Evolutionary conservation across 2,329 filamentous ascomycete species (phyloP), one percentile per base, ranked within the genome.

Genomic region (Rutstroemia sp.): DNA sequence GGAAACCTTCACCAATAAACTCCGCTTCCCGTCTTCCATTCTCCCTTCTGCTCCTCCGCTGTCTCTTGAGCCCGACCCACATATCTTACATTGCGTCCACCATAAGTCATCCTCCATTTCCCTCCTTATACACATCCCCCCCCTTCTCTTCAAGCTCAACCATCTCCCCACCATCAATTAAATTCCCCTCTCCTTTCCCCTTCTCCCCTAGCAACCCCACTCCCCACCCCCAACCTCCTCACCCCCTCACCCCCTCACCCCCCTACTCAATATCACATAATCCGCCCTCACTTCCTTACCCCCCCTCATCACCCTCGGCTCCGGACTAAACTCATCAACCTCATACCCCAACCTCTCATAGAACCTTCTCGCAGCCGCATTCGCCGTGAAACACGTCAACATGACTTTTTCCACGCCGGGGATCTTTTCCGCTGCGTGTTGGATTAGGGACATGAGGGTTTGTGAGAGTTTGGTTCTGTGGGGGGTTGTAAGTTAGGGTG

Each of bases 351-450:
- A 68, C 58, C 74, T 78, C 48, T 74, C 69, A 69, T 91, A 91
- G 63, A 89, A 86, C 2, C 62, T 66, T 42, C 79, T 71, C 0
- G 79, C 87, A 2, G 70, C 70, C 34, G 70, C 61, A 65, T 91
- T 91, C 59, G 76, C 75, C 51, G 77, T 70, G 65, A 89, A 90
- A 65, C 86, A 87, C 1, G 86, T 89, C 64, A 91, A 73, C 87
- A 91, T 91, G 47, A 83, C 75, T 70, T 89, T 89, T 21, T 74
- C 70, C 47, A 87, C 75, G 0, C 75, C 73, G 2, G 76, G 73
- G 21, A 85, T 77, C 54, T 76, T 76, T 21, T 69, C 60, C 7
- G 81, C 86, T 4, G 84, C 73, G 4, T 67, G 67, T 48, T 79
- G 76, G 7, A 82, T 76, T 57, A 81, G 72, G 1, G 69, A 65